Percentiles rank a stretch among this genome's conserved stretches.
These are phyloP conservation scores for Camelina hispida DNA, from an alignment of 345 rosid species.

Conservation along the genomic window DNA sequence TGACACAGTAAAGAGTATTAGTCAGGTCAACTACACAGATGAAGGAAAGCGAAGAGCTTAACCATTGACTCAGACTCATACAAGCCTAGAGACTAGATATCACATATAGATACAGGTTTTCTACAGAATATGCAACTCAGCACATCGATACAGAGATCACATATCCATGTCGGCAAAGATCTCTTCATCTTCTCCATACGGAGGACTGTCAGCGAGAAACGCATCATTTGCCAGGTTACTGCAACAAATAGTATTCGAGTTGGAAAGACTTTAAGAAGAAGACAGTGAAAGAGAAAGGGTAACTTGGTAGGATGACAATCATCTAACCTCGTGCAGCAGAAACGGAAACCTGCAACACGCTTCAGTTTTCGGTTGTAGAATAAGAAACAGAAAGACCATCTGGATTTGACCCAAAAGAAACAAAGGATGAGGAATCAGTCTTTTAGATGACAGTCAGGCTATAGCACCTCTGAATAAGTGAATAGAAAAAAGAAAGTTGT, in stretches of 20 bases:
- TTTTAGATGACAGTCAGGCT: slow-evolving; percentile 8
- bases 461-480: background rate
- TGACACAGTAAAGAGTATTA: slow-evolving; percentile 17
- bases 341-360: slow-evolving; percentile 84
- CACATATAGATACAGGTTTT: slow-evolving; percentile 15
- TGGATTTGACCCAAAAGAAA: slow-evolving; percentile 40
- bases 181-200: slow-evolving; percentile 69
- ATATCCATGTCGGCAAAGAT: slow-evolving; percentile 86
- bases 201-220: slow-evolving; percentile 48
- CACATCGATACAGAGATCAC: slow-evolving; percentile 44
- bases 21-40: slow-evolving; percentile 40
- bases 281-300: background rate
- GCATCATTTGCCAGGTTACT: slow-evolving; percentile 82
- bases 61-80: slow-evolving; percentile 27
- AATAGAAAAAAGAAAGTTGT: background rate
- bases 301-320: background rate
- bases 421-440: background rate
- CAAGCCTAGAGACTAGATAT: slow-evolving; percentile 36
- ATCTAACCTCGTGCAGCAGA: slow-evolving; percentile 80
- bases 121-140: slow-evolving; percentile 36
- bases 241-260: slow-evolving; percentile 41
- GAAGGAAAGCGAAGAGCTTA: slow-evolving; percentile 45
- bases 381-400: slow-evolving; percentile 96
- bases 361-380: slow-evolving; percentile 91
- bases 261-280: slow-evolving; percentile 1